Evolutionary conservation across 768 basidiomycete species (phyloP).

Genomic region (Tulasnella sp.): DNA sequence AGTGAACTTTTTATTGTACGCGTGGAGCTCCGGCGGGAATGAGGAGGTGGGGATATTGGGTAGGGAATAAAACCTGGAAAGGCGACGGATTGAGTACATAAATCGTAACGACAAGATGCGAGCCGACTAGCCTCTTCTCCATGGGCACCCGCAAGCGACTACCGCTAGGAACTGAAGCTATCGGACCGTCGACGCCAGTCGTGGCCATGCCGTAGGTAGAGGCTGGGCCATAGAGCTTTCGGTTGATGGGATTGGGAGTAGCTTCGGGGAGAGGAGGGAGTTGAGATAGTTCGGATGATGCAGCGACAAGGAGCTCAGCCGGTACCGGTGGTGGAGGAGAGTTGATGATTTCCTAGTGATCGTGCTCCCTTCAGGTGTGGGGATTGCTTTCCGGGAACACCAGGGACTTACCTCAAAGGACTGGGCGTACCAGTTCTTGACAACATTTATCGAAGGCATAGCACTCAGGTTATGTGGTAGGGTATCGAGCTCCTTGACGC

Average conservation of each 20-base stretch:
- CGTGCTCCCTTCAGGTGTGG: no score
- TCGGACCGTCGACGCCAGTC: slow-evolving; percentile 35
- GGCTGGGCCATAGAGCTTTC: slow-evolving; percentile 29
- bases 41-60: slow-evolving; percentile 64
- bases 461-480: slow-evolving; percentile 83
- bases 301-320: slow-evolving; percentile 49
- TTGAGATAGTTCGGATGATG: slow-evolving; percentile 31
- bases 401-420: slow-evolving; percentile 73
- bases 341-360: slow-evolving; percentile 70
- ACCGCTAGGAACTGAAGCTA: slow-evolving; percentile 26
- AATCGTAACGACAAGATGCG: not conserved
- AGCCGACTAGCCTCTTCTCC: slow-evolving; percentile 56
- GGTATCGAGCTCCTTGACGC: slow-evolving; percentile 91
- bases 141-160: slow-evolving; percentile 65
- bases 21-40: slow-evolving; percentile 89
- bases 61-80: slow-evolving; percentile 14
- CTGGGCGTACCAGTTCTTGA: slow-evolving; percentile 99
- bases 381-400: not conserved
- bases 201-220: not conserved
- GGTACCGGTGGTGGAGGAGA: slow-evolving; percentile 70
- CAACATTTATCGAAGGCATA: slow-evolving; percentile 87
- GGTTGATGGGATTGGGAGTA: slow-evolving; percentile 66
- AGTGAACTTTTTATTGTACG: slow-evolving; percentile 89
- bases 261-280: slow-evolving; percentile 54
- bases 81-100: not conserved